Evolutionary conservation across 768 basidiomycete species (phyloP).

Genomic region (Rhizopogon sp.): DNA sequence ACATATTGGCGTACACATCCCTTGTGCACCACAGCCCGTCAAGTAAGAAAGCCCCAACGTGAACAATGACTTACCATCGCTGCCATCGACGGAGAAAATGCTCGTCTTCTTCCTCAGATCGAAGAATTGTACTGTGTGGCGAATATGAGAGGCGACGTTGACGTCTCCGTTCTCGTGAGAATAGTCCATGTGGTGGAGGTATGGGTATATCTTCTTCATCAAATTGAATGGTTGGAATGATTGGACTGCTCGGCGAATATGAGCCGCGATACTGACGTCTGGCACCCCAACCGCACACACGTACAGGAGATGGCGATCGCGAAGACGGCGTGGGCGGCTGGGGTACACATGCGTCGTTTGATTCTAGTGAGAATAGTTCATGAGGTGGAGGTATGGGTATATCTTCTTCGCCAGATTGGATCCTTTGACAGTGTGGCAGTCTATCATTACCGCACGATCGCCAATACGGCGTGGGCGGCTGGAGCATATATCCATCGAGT

Average conservation of each 20-base stretch:
- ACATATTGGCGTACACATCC: neutral
- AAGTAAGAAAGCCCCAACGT: neutral
- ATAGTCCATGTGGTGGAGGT: too few species aligned
- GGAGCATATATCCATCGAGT: too few species aligned
- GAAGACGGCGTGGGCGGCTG: neutral
- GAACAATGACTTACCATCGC: neutral
- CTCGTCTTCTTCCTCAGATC: neutral
- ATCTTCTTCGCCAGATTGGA: too few species aligned
- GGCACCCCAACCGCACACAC: too few species aligned
- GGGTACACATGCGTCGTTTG: neutral
- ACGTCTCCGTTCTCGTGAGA: too few species aligned
- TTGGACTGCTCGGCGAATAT: too few species aligned
- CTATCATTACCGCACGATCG: too few species aligned
- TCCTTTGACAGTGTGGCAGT: too few species aligned
- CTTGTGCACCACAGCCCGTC: neutral
- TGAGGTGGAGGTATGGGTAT: neutral
- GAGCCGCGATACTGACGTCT: too few species aligned
- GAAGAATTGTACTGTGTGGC: neutral
- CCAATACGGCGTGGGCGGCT: too few species aligned
- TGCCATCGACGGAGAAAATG: slow-evolving; percentile 1
- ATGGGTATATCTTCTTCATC: too few species aligned
- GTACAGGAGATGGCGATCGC: neutral
- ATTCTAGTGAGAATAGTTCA: neutral
- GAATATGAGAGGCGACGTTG: neutral
- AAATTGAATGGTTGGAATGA: too few species aligned